Base-by-base conservation (phyloP, 2,329 filamentous ascomycete genomes). In the Fusarium marasasianum region DNA sequence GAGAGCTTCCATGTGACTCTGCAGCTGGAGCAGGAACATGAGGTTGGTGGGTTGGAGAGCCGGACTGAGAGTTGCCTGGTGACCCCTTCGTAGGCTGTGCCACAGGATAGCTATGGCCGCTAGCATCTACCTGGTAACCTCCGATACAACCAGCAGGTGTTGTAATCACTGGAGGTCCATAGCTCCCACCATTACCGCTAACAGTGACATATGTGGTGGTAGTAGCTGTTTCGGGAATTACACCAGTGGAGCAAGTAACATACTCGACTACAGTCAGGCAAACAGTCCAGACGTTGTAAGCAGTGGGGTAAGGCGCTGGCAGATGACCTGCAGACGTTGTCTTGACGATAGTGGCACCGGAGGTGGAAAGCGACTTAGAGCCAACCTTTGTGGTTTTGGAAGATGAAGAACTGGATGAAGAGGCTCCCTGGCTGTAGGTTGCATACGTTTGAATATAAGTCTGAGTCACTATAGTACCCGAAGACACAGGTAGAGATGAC, bases 11-110 rank as follows among this genome's bases (percentile, higher is more conserved):
- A 13, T 50, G 47, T 9, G 47, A 18, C 8, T 33, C 15, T n/a
- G 29, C 22, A 50, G 29, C 22, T 33, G 29, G 29, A 4, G 47
- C 12, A 33, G 47, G 14, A 9, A n/a, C 4, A 31, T 31, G 8
- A 13, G 8, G 4, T 5, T n/a, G 2, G 7, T 0, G 3, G 5
- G 47, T 3, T 15, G 18, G 5, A 17, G 12, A n/a, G 20, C 47
- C 22, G 8, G 47, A 13, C 18, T 17, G 48, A 10, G 22, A 33
- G 22, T 51, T 24, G 1, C 3, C 22, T 24, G 29, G 20, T 9
- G 47, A 50, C 9, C 47, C 47, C 22, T 51, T 51, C 2, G 47
- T 51, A 33, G 48, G 22, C 3, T 24, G 29, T 33, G 8, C 29
- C 3, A 51, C n/a, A 18, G 48, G 29, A 51, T 51, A 51, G 5